Evolutionary conservation across 139 green algal genomes (phyloP).

Genomic region (Coelastrella sp.): DNA sequence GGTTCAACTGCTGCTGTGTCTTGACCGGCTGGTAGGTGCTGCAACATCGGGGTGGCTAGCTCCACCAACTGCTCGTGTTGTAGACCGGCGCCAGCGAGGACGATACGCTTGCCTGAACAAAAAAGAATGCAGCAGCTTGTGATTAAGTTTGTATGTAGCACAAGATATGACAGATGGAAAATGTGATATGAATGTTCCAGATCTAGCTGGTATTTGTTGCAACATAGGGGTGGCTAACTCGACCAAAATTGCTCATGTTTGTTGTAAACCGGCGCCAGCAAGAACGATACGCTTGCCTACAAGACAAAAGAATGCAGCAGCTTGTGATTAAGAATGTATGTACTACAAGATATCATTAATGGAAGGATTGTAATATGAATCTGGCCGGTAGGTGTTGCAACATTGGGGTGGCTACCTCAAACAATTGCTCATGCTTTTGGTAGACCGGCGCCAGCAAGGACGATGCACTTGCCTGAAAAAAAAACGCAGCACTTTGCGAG

Average conservation of each 20-base stretch:
- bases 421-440: no score
- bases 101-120: conserved; percentile 71
- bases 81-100: conserved; percentile 87
- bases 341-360: no score
- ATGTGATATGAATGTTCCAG: no score
- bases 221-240: conserved; percentile 80
- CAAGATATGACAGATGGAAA: no score
- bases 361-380: no score
- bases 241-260: conserved; percentile 83
- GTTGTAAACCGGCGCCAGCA: conserved; percentile 85
- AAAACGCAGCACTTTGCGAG: no score
- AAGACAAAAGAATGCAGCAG: no score
- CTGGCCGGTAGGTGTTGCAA: conserved; percentile 58
- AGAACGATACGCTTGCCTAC: conserved; percentile 84
- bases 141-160: conserved; percentile 67
- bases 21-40: conserved; percentile 4
- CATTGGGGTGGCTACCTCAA: conserved; percentile 77
- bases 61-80: conserved; percentile 84
- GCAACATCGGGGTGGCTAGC: conserved; percentile 79
- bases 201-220: conserved; percentile 2
- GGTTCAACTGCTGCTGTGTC: conserved; percentile 19
- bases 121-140: conserved; percentile 43
- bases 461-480: conserved; percentile 69
- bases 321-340: no score
- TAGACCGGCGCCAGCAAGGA: conserved; percentile 87